Conservation (phyloP, 2,329 filamentous ascomycete genomes). For the Didymella pinodella region DNA sequence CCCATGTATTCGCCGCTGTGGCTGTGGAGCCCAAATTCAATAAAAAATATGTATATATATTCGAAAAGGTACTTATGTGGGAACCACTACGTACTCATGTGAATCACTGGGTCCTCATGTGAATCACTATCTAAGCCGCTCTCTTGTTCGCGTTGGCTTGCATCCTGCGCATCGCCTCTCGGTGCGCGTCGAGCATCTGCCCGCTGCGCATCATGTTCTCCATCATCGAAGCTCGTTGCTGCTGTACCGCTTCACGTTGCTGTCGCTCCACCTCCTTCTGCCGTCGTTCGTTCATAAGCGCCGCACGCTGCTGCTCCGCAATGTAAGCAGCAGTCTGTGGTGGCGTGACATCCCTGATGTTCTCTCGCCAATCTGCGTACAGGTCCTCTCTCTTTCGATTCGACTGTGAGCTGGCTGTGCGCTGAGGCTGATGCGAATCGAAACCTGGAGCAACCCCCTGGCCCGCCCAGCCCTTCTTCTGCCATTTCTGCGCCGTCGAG, state of each 20-base stretch:
- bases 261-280: constrained; percentile 68
- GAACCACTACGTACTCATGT: neutral
- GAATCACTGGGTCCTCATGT: too few species aligned
- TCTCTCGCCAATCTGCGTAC: constrained; percentile 48
- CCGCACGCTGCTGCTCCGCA: constrained; percentile 50
- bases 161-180: constrained; percentile 81
- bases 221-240: constrained; percentile 68
- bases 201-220: constrained; percentile 79
- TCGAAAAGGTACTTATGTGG: constrained; percentile 6
- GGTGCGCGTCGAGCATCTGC: constrained; percentile 77
- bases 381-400: constrained; percentile 46
- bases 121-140: constrained; percentile 21
- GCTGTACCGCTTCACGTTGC: constrained; percentile 64
- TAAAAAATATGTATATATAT: neutral
- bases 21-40: constrained; percentile 1
- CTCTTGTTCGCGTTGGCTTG: constrained; percentile 66
- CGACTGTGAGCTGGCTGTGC: constrained; percentile 34
- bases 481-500: constrained; percentile 41
- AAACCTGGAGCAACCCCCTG: constrained; percentile 40
- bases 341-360: constrained; percentile 38
- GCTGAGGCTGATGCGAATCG: constrained; percentile 51
- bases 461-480: constrained; percentile 39
- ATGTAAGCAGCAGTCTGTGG: constrained; percentile 28
- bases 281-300: constrained; percentile 68
- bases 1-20: neutral